Evolutionary conservation across 116 monocot genomes (phyloP), one percentile per base, ranked within the genome.

Genomic region (Cymodocea nodosa): DNA sequence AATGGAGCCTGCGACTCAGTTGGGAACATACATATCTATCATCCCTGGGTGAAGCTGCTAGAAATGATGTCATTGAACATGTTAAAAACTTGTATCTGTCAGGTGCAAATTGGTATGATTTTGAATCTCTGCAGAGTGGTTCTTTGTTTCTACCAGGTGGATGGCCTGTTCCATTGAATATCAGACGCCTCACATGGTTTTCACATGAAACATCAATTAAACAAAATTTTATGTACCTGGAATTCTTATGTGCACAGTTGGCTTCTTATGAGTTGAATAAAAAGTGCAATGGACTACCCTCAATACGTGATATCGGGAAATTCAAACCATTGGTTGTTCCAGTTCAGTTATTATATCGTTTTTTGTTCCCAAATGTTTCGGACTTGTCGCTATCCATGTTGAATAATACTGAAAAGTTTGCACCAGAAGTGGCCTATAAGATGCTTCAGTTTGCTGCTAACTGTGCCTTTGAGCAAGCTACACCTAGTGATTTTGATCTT

Each of bases 1-100:
- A 50, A 50, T 98, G 98, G 98, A 92, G 98, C 60, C 84, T 98
- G 48, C 89, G 80, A 6, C 48, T 92, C 70, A 98, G 98, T 77
- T 98, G 79, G 79, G 98, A 92, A 69, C 92, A 98, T 44, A 92
- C 80, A 8, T 98, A 92, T 69, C 49, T 92, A 23, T 86, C 98
- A 18, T 84, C 89, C 15, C 68, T 98, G 59, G 92, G 98, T 62
- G 89, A 92, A 64, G 37, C 24, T 49, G 75, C 74, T 53, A 86
- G 80, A 52, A 79, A 66, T 5, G 79, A 83, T 0, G 63, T 75
- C 23, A 35, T 89, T 67, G 65, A 63, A 54, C 82, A 83, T 63
- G 84, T 67, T 48, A 98, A 87, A 76, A 0, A 25, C 9, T 75
- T 66, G 5, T 76, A 76, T 57, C 76, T 89, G 66, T 79, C 82